Base-by-base conservation (phyloP, 2,329 filamentous ascomycete species). In the Periconia digitata region DNA sequence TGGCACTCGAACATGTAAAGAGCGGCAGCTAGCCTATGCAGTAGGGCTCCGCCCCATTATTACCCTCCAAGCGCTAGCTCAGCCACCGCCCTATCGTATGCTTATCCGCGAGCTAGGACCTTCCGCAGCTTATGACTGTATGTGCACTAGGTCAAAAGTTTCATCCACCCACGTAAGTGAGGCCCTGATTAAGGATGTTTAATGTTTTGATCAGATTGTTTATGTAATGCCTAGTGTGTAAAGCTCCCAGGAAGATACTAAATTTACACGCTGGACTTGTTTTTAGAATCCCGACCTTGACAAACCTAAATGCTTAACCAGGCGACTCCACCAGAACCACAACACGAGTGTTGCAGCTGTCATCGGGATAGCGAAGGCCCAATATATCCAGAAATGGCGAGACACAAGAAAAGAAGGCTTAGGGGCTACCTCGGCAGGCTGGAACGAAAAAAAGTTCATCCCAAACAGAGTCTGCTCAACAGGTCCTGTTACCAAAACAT, bases 381-480 rank as follows among this genome's bases (percentile, higher is more conserved):
- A 56, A 24, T 54, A 58, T 29, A 58, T 44, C 54, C 53, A 58
- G 35, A 58, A 58, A 2, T 53, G 44, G 20, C n/a, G 15, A 13
- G 55, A 56, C 18, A 56, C 49, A 46, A 40, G 20, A 40, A 54
- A 50, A 3, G 34, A 10, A 8, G 23, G 20, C 23, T 37, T 21
- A 24, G 17, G 18, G 8, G 17, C 17, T 10, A 13, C 29, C 47
- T 24, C 23, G 15, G 15, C 20, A 41, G 53, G 43, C 38, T 51
- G 32, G 46, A 56, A 54, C 10, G 40, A 45, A 38, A 56, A 54
- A 34, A 56, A 54, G 43, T 49, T 49, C 6, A 34, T 54, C 32
- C 54, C 44, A 35, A 56, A 56, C 8, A 56, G 16, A 15, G 54
- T 46, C 54, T 56, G 32, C 39, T 23, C 16, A 44, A 12, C n/a